Base-by-base conservation (phyloP, 2,329 filamentous ascomycete species). In the Mollisia scopiformis region DNA sequence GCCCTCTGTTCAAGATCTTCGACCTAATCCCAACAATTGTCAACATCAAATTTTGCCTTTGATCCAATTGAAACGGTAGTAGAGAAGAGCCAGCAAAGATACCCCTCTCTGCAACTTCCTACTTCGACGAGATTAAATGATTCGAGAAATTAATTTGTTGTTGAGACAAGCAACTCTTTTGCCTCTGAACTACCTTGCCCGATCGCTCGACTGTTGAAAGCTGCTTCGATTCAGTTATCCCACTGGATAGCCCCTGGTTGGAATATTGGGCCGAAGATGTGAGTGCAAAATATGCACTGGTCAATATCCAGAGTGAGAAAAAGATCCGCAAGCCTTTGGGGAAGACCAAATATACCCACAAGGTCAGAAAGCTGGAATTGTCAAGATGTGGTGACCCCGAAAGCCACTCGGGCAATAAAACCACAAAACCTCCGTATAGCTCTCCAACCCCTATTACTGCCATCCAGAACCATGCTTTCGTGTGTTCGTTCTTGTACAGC, bases 371-470 rank as follows among this genome's bases (percentile, higher is more conserved):
- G 75, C 88, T 89, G 76, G 81, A 86, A 21, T 79, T 79, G 72
- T 89, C 84, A 61, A 90, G 81, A 71, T 87, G 88, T 65, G 80
- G 70, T 71, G 82, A 89, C 55, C 81, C 82, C 2, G 81, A 83
- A 14, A 90, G 76, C 87, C 87, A 90, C 74, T 90, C 87, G 11
- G 87, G 87, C 73, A 83, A 86, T 71, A 90, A 90, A 0, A 87
- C 89, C 84, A 90, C 89, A 76, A 87, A 89, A 21, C 87, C 84
- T 66, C 87, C 87, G 67, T 89, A 90, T 5, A 90, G 69, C 78
- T 90, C 87, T 58, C 82, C 85, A 2, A 85, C 88, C 23, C 87
- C 87, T 46, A 89, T 75, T 19, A 89, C 77, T 61, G 87, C 80
- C 81, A 90, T 88, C 78, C 84, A 80, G 64, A 89, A 80, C n/a